Base-by-base conservation (phyloP, 192 early-diverging fungal species). In the Coemansia sp. region DNA sequence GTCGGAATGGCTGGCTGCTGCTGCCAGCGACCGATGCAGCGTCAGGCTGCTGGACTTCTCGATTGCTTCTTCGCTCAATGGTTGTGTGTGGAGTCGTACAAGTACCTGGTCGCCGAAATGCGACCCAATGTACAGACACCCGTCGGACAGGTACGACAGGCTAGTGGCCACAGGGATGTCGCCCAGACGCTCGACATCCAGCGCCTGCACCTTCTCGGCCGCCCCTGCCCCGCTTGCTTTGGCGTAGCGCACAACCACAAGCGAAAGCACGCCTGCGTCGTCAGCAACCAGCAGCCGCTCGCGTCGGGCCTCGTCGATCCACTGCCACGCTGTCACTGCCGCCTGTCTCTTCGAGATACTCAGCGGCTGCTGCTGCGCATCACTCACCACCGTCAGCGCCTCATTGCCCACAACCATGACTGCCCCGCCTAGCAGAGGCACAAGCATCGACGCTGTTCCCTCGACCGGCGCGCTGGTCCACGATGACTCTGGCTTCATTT, bases 81-180 rank as follows among this genome's bases (percentile, higher is more conserved):
- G 65, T 58, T 87, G 69, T 0, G 59, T 67, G 19, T 72, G 72
- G 29, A 97, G 71, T n/a, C 84, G 57, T 4, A 92, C 71, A 5
- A 98, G 73, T 54, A 89, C 79, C 15, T 95, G 94, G 68, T 98
- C 94, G 10, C 89, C 93, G 45, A 82, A 86, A 60, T 90, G 84
- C 5, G 94, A 95, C 4, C 97, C 95, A 57, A 98, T 62, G 68
- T 85, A 99, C 7, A 90, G 77, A 58, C 82, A 82, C 28, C 87
- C 87, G 19, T 84, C 74, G 41, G 79, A 84, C 19, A 98, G 67
- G 47, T 90, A 89, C 11, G 86, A 69, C 28, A 99, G 70, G 2
- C 83, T 76, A 2, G 87, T 75, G 10, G 85, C 78, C n/a, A 79
- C 75, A 4, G 87, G 75, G 3, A 70, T 80, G 42, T 78, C 42